A percentile compares a stretch with the other conserved stretches of the same genome.
Conservation (phyloP, 139 green algal genomes). For the Ulvella scutata region DNA sequence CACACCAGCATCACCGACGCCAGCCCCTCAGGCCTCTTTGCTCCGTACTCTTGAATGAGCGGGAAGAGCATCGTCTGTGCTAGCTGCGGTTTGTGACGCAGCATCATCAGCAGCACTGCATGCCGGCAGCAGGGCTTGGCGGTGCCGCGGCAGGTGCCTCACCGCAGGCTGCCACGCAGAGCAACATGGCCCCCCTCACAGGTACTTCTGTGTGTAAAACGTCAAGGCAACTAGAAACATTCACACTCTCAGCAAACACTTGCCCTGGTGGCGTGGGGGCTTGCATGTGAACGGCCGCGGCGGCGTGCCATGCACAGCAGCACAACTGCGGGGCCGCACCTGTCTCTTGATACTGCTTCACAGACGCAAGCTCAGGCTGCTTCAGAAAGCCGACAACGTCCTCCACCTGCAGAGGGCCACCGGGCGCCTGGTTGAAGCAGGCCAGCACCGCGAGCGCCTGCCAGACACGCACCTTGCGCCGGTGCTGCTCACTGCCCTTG, state of each 20-base stretch:
- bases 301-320: neutral
- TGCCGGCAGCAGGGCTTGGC: neutral
- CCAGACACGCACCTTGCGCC: slow-evolving; percentile 35
- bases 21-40: neutral
- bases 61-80: neutral
- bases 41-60: neutral
- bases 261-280: no score
- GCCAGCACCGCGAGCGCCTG: slow-evolving; percentile 35
- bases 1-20: neutral
- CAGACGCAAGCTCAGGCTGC: slow-evolving; percentile 22
- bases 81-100: neutral
- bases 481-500: slow-evolving; percentile 22
- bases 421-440: slow-evolving; percentile 6
- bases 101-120: neutral
- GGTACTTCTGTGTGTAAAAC: neutral
- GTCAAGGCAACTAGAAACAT: neutral
- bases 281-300: neutral
- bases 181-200: neutral
- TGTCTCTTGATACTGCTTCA: slow-evolving; percentile 62
- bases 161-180: neutral
- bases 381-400: slow-evolving; percentile 11
- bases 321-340: neutral
- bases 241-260: neutral
- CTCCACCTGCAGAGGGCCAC: slow-evolving; percentile 9
- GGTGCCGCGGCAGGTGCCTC: neutral